Evolutionary conservation across 2,329 filamentous ascomycete genomes (phyloP).

Genomic region (Chaetothyriales sp.): DNA sequence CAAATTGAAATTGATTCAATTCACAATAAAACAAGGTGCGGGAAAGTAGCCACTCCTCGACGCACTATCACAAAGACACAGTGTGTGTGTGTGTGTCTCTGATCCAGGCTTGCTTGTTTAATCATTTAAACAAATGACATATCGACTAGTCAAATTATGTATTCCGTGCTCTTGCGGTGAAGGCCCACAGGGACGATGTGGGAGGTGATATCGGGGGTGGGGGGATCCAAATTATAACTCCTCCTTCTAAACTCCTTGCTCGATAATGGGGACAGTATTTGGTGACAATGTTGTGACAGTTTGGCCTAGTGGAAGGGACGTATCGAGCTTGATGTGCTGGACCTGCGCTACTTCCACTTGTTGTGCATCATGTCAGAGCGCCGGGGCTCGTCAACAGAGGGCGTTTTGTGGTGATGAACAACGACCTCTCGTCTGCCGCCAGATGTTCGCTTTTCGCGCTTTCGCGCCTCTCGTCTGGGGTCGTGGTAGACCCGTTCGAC

Average conservation of each 20-base stretch:
- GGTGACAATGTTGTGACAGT: neutral
- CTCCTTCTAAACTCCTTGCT: neutral
- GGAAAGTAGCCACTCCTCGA: no score
- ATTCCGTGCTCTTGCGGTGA: no score
- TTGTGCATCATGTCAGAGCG: neutral
- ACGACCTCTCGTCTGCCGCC: neutral
- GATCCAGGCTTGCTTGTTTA: no score
- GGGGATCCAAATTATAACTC: neutral
- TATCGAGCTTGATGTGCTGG: neutral
- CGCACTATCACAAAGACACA: no score
- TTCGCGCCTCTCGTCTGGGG: neutral
- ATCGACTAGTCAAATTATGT: neutral
- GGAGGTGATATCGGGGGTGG: neutral
- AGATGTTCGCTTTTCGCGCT: neutral
- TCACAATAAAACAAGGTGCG: no score
- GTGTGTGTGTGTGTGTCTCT: no score
- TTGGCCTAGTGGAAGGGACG: no score
- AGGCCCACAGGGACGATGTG: neutral
- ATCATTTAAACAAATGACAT: neutral
- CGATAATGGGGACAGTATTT: neutral
- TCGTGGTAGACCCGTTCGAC: neutral
- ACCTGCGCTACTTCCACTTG: neutral
- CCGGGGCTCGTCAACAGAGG: neutral
- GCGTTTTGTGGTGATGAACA: neutral
- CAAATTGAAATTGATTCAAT: no score